Conservation (phyloP, 306 rosid species). For the Lathyrus oleraceus region DNA sequence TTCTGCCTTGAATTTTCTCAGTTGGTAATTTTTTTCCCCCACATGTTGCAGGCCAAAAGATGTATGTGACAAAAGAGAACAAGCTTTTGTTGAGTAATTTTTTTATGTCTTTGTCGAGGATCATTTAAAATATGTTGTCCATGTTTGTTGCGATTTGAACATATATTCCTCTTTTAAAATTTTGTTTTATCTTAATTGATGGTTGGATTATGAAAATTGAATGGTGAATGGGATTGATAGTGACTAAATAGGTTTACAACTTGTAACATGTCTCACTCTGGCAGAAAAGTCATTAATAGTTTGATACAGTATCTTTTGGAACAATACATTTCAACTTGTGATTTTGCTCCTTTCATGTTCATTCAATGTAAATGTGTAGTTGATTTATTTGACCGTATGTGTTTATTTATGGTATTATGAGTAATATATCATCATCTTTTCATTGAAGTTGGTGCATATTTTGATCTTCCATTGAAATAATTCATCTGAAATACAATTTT, state of each 20-base stretch:
- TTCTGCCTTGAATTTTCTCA: constrained; percentile 23
- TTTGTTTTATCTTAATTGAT: neutral
- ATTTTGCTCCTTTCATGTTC: constrained; percentile 4
- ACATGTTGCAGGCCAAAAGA: constrained; percentile 24
- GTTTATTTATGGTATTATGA: too few species aligned
- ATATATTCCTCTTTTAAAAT: neutral
- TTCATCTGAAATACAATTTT: too few species aligned
- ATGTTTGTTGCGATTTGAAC: constrained; percentile 20
- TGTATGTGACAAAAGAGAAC: constrained; percentile 23
- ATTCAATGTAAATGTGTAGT: neutral
- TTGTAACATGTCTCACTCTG: constrained; percentile 19
- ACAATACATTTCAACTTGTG: neutral
- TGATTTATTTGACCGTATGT: neutral
- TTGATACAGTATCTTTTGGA: neutral
- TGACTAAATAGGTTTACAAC: constrained; percentile 8
- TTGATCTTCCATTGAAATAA: too few species aligned
- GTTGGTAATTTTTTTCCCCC: neutral
- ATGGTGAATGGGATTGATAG: constrained; percentile 27
- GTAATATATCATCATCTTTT: too few species aligned
- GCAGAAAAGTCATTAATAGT: constrained; percentile 2
- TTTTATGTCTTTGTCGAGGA: constrained; percentile 22
- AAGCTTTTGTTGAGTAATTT: constrained; percentile 24
- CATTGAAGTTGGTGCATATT: too few species aligned
- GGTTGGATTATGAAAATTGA: neutral
- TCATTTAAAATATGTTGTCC: constrained; percentile 8